Evolutionary conservation across 1,284 basidiomycete species (phyloP), one percentile per base, ranked within the genome.

Genomic region (Naganishia liquefaciens): DNA sequence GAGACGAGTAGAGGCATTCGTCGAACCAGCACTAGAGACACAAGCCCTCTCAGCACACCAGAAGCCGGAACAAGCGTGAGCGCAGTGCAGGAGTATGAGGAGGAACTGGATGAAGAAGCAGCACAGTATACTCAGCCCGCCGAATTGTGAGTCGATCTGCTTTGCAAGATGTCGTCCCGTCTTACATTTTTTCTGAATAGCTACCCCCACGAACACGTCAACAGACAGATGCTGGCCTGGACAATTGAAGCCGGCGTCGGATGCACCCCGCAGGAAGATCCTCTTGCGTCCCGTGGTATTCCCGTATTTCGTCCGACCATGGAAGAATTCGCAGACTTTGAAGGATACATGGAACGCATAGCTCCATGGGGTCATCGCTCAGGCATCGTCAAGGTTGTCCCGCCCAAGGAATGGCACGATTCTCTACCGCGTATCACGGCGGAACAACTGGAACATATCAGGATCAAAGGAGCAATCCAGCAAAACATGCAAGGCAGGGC

Each of bases 381-480:
- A 70, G 93, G 93, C 23, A 94, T 97, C 67, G 88, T 93, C 68
- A 97, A 97, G 80, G 85, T 97, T 69, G 88, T 97, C 68, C 93
- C 93, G 46, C 93, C 93, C 2, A 85, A 87, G 72, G 90, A 94
- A 82, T 96, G 94, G 93, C 90, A 68, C 74, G 87, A 81, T 10
- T 52, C 60, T 3, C 37, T 62, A 5, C 60, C 60, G 3, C 39
- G 28, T 27, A 52, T 62, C 39, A 60, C 57, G 9, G 17, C 40
- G 10, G 49, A 43, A 37, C 27, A 47, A 30, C 23, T 55, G 44
- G 30, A 30, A 2, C 50, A 42, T 33, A 42, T 52, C 57, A 52
- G 76, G 30, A 88, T 97, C 68, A 87, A 86, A 77, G 84, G 85
- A 27, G 92, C 93, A 1, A 96, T 96, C 69, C 91, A 93, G 75